phyloP scores from a whole-genome alignment of 2,329 filamentous ascomycete species.

The Fonsecaea pedrosoi region DNA sequence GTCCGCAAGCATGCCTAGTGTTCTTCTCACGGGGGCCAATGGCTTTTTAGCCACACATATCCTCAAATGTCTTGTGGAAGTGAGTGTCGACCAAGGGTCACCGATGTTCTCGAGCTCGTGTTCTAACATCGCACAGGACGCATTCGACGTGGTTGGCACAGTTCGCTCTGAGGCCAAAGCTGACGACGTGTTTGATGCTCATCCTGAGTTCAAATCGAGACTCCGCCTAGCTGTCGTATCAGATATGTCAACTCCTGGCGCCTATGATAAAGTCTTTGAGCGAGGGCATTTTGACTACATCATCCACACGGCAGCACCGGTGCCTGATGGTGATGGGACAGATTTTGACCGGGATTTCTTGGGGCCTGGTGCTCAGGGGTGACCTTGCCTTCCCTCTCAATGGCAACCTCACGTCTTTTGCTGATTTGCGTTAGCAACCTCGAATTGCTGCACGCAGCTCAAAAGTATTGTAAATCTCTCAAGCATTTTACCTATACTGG shows the following conservation, averaged over 20 bases:
- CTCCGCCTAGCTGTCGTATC: constrained; percentile 16
- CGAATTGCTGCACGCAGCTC: constrained; percentile 10
- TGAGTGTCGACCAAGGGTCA: constrained; percentile 1
- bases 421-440: constrained; percentile 9
- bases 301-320: constrained; percentile 22
- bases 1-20: constrained; percentile 4
- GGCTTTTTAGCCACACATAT: constrained; percentile 23
- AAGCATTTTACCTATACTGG: constrained; percentile 19
- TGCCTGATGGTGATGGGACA: constrained; percentile 18
- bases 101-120: too few relatives aligned
- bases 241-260: constrained; percentile 14
- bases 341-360: constrained; percentile 25
- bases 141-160: constrained; percentile 17
- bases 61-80: constrained; percentile 18
- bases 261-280: constrained; percentile 15
- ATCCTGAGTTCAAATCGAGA: constrained; percentile 14
- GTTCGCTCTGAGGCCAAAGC: constrained; percentile 20
- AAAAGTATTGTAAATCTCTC: constrained; percentile 7
- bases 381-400: background rate
- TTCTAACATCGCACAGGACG: constrained; percentile 10
- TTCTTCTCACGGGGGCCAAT: constrained; percentile 25
- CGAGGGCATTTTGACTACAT: constrained; percentile 17
- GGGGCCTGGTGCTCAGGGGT: constrained; percentile 21
- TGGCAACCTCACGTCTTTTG: background rate
- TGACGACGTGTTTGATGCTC: constrained; percentile 18